Evolutionary conservation across 768 basidiomycete species (phyloP), one percentile per base, ranked within the genome.

Genomic region (Cyclocybe cylindracea): DNA sequence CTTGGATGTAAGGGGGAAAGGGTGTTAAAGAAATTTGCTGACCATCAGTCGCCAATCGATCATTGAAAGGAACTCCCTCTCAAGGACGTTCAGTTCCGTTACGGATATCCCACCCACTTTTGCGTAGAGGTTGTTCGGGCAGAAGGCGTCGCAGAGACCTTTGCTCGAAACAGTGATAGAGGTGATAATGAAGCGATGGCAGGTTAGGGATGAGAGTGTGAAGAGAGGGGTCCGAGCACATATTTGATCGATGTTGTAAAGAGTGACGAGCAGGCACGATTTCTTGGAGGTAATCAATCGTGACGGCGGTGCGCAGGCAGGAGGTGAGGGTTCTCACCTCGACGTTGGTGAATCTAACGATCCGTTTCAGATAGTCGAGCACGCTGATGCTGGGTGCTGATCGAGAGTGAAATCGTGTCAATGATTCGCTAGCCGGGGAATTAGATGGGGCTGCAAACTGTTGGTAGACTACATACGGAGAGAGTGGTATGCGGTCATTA

Each of bases 31-130:
- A 68, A 72, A 67, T 55, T 44, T 71, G 72, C 87, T 82, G 73
- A 97, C 96, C 76, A 86, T 92, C 66, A 99, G 77, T 61, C 87
- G 81, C 96, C 97, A 99, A 64, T 97, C 93, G 51, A 97, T 94
- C 65, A 86, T 86, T 50, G 78, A 78, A 45, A 98, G 82, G 68
- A 99, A 94, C 69, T 98, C 96, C 67, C 91, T 79, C 74, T 99
- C 97, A 55, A 99, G 83, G 62, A 91, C 77, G 74, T 98, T 96
- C 69, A 98, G 84, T 73, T 99, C 96, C 53, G 80, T 78, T 44
- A 94, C 79, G 56, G 89, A 85, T 66, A 98, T 93, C 50, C 97
- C 97, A 61, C 97, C 97, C 32, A 99, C 95, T 70, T 88, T 90
- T 58, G 97, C 93, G 72, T 98, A 98, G 64, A 95, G 84, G 50